These are phyloP conservation scores for Aspergillus neoniger DNA, from an alignment of 2,329 filamentous ascomycete species.

Conservation along the genomic window DNA sequence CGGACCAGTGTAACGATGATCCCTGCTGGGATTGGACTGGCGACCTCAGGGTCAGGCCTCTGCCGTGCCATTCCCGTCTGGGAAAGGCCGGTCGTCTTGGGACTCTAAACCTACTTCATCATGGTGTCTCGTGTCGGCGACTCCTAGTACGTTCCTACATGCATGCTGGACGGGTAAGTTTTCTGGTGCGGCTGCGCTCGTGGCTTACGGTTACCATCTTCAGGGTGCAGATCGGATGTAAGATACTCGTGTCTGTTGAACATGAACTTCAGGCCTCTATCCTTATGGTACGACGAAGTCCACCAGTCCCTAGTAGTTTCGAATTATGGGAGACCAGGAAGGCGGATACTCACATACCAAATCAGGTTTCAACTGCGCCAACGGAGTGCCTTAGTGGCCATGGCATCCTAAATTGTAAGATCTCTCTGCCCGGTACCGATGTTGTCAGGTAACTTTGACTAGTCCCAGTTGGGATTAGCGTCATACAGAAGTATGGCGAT, in stretches of 20 bases:
- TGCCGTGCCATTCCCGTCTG: background rate
- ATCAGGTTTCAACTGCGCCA: background rate
- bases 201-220: background rate
- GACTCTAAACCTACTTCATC: background rate
- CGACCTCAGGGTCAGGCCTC: background rate
- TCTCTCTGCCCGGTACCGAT: background rate
- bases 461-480: background rate
- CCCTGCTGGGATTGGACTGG: background rate
- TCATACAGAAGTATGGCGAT: background rate
- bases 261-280: background rate
- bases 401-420: too few species aligned
- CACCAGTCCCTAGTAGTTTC: background rate
- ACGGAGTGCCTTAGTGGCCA: too few species aligned
- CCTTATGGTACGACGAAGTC: background rate
- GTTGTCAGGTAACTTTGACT: background rate
- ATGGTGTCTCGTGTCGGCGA: background rate
- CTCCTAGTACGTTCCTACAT: background rate
- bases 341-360: background rate
- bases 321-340: background rate
- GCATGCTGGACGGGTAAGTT: background rate
- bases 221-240: background rate
- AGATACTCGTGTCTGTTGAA: background rate
- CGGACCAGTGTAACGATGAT: background rate
- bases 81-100: background rate
- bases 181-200: background rate